A percentile compares a stretch with the other conserved stretches of the same genome.
Conservation (phyloP, 179 eudicot genomes). For the Nepenthes alata region DNA sequence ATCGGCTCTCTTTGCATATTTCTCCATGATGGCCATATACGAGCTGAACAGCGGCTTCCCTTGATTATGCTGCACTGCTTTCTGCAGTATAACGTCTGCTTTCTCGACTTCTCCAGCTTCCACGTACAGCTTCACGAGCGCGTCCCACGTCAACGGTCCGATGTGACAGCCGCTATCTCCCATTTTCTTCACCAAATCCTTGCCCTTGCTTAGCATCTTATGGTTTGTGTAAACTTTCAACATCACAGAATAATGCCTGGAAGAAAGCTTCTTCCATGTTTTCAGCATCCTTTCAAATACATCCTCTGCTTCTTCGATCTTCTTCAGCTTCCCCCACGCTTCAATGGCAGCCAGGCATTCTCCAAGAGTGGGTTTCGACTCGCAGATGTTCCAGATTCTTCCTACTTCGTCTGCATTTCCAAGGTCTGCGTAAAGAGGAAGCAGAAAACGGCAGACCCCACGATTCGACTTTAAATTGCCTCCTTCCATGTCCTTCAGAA, state of each 20-base stretch:
- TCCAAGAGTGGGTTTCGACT: slow-evolving; percentile 21
- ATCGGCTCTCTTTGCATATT: slow-evolving; percentile 66
- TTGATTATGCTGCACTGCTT: slow-evolving; percentile 32
- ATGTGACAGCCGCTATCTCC: slow-evolving; percentile 41
- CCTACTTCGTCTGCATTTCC: slow-evolving; percentile 60
- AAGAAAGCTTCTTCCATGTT: slow-evolving; percentile 20
- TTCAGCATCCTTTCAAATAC: slow-evolving; percentile 34
- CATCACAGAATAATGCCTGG: slow-evolving; percentile 38
- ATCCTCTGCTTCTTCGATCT: slow-evolving; percentile 61
- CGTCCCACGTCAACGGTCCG: slow-evolving; percentile 74
- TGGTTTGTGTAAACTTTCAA: slow-evolving; percentile 61
- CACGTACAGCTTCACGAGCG: slow-evolving; percentile 64
- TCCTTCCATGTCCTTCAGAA: slow-evolving; percentile 68
- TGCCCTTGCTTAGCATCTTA: slow-evolving; percentile 69
- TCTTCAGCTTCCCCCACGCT: slow-evolving; percentile 70
- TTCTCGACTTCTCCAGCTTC: slow-evolving; percentile 83
- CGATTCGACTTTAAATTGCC: slow-evolving; percentile 20
- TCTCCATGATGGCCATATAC: slow-evolving; percentile 41
- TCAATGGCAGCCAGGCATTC: slow-evolving; percentile 56
- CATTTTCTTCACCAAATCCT: slow-evolving; percentile 67
- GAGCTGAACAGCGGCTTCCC: slow-evolving; percentile 43
- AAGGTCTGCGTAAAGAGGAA: slow-evolving; percentile 57
- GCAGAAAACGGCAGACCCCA: slow-evolving; percentile 24
- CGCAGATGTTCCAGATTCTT: slow-evolving; percentile 55
- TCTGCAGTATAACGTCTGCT: slow-evolving; percentile 58